Base-by-base conservation (phyloP, 164 flowering plant genomes). In the Vitis rotundifolia region DNA sequence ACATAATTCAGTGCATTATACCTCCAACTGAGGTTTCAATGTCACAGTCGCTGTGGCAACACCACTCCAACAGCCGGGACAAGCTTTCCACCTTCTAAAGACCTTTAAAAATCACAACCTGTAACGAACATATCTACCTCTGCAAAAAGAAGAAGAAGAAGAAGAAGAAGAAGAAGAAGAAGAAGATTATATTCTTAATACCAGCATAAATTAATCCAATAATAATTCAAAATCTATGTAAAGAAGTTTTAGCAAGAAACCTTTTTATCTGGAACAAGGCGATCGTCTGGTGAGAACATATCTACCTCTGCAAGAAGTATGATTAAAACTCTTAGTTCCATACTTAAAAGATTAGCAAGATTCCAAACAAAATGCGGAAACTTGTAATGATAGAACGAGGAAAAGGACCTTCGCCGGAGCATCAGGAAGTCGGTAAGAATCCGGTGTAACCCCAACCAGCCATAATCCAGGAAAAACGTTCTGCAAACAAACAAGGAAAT, bases 391-490 rank as follows among this genome's bases (percentile, higher is more conserved):
- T 37, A 18, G 37, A 57, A 10, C 59, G 6, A 11, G 19, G 74
- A 29, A 16, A 18, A 13, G 44, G 18, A 82, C 85, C 88, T 82
- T 81, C 59, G 74, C 59, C 5, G 77, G 79, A 73, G 75, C 10
- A 53, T 85, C 85, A 57, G 75, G 49, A 10, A 80, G 74, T 59
- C 72, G 70, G 68, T 78, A 85, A 3, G 79, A 55, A 74, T 85
- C 85, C 0, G 80, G 73, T 4, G 82, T 73, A 3, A 73, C 53
- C 6, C 76, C 73, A 12, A 68, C 75, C 73, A 85, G 69, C 84
- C 86, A 83, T 29, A 81, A 48, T 9, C 86, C 89, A 31, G 89
- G 89, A 57, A 83, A 85, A 64, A 67, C 69, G 52, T 8, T 58
- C 88, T 83, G 75, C 58, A 26, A 8, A 15, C 61, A 22, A 63